phyloP scores from a whole-genome alignment of 2,329 filamentous ascomycete genomes.

The Achaetomium macrosporum region DNA sequence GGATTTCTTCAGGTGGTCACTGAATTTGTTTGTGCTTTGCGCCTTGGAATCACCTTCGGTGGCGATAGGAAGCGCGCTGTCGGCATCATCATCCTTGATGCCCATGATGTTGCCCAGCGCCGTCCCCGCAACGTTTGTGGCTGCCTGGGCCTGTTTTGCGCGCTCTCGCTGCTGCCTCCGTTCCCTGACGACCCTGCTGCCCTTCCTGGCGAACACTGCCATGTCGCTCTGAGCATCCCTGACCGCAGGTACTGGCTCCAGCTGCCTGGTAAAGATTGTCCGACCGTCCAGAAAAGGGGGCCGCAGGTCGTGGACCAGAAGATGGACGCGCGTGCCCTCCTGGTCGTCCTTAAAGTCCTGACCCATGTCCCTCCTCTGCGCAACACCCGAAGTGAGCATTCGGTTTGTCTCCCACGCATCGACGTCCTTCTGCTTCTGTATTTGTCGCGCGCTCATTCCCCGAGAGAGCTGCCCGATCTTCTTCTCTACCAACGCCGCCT shows the following conservation, averaged over 20 bases:
- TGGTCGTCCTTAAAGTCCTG: conserved; percentile 86
- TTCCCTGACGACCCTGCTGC: conserved; percentile 88
- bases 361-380: conserved; percentile 76
- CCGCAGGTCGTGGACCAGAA: conserved; percentile 87
- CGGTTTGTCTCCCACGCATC: conserved; percentile 99
- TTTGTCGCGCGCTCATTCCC: conserved; percentile 63
- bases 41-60: conserved; percentile 60
- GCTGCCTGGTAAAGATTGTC: conserved; percentile 93
- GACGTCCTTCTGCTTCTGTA: conserved; percentile 87
- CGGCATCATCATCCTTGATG: conserved; percentile 85
- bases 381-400: conserved; percentile 94
- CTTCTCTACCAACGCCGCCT: conserved; percentile 71
- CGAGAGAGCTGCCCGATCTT: conserved; percentile 60
- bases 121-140: conserved; percentile 87
- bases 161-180: conserved; percentile 86
- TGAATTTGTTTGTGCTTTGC: conserved; percentile 65
- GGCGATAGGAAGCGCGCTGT: conserved; percentile 75
- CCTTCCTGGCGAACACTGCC: conserved; percentile 95
- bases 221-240: conserved; percentile 94
- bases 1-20: conserved; percentile 80
- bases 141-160: conserved; percentile 89
- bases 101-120: conserved; percentile 93
- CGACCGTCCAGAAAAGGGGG: conserved; percentile 93
- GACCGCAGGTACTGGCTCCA: conserved; percentile 90
- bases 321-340: conserved; percentile 80